These are phyloP conservation scores for Phlyctochytrium planicorne DNA, from an alignment of 192 early-diverging fungal genomes.

Conservation along the genomic window DNA sequence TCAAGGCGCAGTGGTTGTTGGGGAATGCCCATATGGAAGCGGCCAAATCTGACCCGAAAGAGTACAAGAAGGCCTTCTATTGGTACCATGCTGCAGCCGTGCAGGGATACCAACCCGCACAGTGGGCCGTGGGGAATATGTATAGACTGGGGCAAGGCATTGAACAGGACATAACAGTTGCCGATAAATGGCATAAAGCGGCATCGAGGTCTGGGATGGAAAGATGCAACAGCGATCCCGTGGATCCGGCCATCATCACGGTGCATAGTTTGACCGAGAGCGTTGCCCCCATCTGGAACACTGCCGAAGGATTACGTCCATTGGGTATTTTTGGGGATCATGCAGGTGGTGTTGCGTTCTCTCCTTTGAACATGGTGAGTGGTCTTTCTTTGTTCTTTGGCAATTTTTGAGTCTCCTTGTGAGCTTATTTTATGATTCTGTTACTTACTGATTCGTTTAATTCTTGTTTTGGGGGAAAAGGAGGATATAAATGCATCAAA, in stretches of 20 bases:
- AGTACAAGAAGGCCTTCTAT: constrained; percentile 31
- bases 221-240: constrained; percentile 1
- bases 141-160: constrained; percentile 28
- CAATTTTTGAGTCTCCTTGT: too few relatives aligned
- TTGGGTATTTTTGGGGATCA: too few relatives aligned
- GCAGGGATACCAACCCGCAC: constrained; percentile 37
- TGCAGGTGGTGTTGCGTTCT: too few relatives aligned
- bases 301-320: constrained; percentile 9
- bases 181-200: constrained; percentile 33
- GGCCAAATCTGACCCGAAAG: background rate
- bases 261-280: constrained; percentile 30
- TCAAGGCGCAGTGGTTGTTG: constrained; percentile 28
- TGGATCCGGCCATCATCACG: constrained; percentile 23
- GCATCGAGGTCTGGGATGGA: constrained; percentile 26
- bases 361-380: too few relatives aligned
- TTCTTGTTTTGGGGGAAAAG: too few relatives aligned
- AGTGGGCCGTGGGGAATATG: constrained; percentile 27
- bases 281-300: constrained; percentile 26
- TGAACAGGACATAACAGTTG: constrained; percentile 12
- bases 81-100: constrained; percentile 37
- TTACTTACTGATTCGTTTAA: too few relatives aligned
- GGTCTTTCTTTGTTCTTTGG: too few relatives aligned
- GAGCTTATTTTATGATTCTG: too few relatives aligned
- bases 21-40: constrained; percentile 30
- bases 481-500: too few relatives aligned